Evolutionary conservation across 192 early-diverging fungal species (phyloP).

Genomic region (Umbelopsis ramanniana): DNA sequence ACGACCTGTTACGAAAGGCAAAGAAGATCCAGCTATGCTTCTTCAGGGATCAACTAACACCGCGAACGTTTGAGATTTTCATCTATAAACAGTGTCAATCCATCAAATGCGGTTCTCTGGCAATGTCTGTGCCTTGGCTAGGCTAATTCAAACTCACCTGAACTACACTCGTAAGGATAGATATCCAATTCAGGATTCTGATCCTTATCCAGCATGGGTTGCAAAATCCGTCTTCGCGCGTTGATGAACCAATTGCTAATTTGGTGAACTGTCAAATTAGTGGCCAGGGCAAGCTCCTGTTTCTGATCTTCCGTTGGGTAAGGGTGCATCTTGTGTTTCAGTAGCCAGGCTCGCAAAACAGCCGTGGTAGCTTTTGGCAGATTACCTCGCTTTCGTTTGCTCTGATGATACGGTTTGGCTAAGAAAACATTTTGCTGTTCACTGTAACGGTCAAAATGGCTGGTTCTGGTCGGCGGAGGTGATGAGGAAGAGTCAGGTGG

Average conservation of each 20-base stretch:
- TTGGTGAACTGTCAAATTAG: slow-evolving; percentile 55
- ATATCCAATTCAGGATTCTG: slow-evolving; percentile 29
- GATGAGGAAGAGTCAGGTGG: slow-evolving; percentile 20
- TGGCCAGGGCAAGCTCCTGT: slow-evolving; percentile 41
- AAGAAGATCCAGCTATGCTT: too few species aligned
- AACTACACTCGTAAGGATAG: slow-evolving; percentile 17
- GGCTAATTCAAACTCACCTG: neutral
- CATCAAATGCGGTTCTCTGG: neutral
- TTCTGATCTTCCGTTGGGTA: slow-evolving; percentile 59
- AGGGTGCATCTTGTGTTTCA: slow-evolving; percentile 50
- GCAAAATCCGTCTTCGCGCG: slow-evolving; percentile 53
- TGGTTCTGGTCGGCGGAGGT: slow-evolving; percentile 10
- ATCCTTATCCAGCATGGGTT: slow-evolving; percentile 50
- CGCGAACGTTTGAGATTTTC: too few species aligned
- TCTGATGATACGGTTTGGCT: slow-evolving; percentile 21
- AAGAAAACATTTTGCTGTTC: slow-evolving; percentile 9
- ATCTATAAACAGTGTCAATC: neutral
- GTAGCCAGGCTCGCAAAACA: slow-evolving; percentile 51
- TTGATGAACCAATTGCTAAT: slow-evolving; percentile 67
- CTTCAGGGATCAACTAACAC: too few species aligned
- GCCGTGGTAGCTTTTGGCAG: slow-evolving; percentile 44
- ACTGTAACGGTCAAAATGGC: slow-evolving; percentile 1
- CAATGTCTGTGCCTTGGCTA: neutral
- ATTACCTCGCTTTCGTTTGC: slow-evolving; percentile 41
- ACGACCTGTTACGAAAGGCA: neutral